phyloP scores from a whole-genome alignment of 257 asterid genomes.

The Lithospermum erythrorhizon region DNA sequence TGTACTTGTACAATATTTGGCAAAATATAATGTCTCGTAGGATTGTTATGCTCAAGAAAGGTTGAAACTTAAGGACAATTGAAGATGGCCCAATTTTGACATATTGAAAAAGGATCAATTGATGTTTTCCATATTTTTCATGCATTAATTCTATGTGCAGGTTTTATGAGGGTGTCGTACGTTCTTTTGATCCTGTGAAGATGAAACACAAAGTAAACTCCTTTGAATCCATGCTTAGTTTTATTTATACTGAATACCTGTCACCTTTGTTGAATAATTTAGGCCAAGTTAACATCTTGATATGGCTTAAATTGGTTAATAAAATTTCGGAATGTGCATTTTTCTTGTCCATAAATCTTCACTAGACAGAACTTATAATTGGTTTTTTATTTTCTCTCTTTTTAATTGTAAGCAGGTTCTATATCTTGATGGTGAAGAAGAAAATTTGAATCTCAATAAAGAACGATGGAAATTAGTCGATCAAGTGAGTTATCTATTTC shows the following conservation, averaged over 20 bases:
- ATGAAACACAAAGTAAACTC: conserved; percentile 29
- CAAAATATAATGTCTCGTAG: too few species aligned
- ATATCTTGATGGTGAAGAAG: conserved; percentile 30
- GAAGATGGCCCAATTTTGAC: neutral
- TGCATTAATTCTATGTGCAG: conserved; percentile 22
- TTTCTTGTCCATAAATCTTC: neutral
- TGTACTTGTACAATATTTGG: too few species aligned
- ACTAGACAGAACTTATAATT: neutral
- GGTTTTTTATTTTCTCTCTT: neutral
- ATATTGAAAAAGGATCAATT: neutral
- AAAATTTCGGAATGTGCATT: neutral
- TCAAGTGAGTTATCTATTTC: conserved; percentile 10
- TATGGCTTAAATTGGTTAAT: neutral
- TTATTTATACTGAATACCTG: neutral
- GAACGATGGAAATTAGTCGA: conserved; percentile 25
- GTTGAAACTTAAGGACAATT: neutral
- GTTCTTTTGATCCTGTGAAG: conserved; percentile 28
- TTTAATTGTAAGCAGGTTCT: conserved; percentile 18
- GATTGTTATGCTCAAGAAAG: neutral
- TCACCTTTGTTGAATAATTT: neutral
- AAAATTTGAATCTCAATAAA: conserved; percentile 28
- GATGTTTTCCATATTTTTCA: conserved; percentile 3
- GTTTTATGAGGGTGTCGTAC: conserved; percentile 35
- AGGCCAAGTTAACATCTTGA: neutral
- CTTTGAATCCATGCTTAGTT: neutral